Evolutionary conservation across 2,329 filamentous ascomycete species (phyloP).

Genomic region (Verticillium dahliae): DNA sequence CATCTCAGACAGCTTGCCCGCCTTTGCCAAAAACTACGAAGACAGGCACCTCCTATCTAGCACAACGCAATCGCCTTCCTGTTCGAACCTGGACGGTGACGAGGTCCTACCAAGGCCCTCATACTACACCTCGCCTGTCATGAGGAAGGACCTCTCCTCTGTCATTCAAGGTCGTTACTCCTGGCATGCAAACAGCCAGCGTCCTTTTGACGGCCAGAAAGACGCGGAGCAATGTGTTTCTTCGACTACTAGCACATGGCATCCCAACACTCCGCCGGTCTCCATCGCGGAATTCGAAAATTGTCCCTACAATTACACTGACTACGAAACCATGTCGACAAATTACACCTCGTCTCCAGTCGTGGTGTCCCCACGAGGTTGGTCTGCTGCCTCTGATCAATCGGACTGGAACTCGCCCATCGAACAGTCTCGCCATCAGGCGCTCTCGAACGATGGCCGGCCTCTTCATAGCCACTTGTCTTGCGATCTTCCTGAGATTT

Average conservation of each 20-base stretch:
- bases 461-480: conserved; percentile 1
- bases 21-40: neutral
- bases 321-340: conserved; percentile 17
- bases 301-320: conserved; percentile 22
- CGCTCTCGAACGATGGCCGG: neutral
- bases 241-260: neutral
- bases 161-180: neutral
- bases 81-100: neutral
- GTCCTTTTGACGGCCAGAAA: neutral
- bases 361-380: conserved; percentile 25
- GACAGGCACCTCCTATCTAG: neutral
- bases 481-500: neutral
- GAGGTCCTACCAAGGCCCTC: neutral
- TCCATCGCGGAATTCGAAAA: conserved; percentile 29
- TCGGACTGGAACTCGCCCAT: conserved; percentile 3
- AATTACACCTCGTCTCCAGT: conserved; percentile 21
- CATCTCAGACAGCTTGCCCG: conserved; percentile 1
- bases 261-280: conserved; percentile 24
- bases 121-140: neutral
- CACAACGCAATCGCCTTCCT: conserved; percentile 2
- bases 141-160: neutral
- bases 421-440: neutral
- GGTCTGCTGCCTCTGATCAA: conserved; percentile 13
- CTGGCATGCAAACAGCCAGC: neutral
- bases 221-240: neutral